Evolutionary conservation across 202 grass and related monocot genomes (phyloP), one percentile per base, ranked within the genome.

Genomic region (Panicum virgatum): DNA sequence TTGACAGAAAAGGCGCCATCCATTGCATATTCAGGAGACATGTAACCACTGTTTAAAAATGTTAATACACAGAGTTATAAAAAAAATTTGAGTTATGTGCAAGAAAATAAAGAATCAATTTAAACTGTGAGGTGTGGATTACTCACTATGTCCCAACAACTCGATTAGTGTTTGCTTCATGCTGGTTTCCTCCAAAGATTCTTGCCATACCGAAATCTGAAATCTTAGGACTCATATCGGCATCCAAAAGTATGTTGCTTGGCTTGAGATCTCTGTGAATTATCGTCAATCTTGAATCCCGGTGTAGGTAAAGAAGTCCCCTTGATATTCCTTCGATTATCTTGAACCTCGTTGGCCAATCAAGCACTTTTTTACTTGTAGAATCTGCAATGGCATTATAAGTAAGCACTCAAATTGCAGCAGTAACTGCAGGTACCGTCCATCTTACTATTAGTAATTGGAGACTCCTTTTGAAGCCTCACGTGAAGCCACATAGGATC

Each of bases 171-270:
- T 73, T 83, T 63, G 54, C 64, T 62, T 93, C 51, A 7, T 87
- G 88, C 9, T 90, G 57, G 5, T 85, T 58, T 4, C 73, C 60
- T 30, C 66, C 44, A 20, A 90, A 90, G n/a, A 93, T 89, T 71
- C 84, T 89, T 12, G 87, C 90, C 65, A 93, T 78, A 12, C 91
- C 91, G 6, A 93, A 90, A 65, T 89, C 87, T 43, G 91, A 93
- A 10, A 93, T 93, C 75, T 88, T 93, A 0, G 92, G 92, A 30
- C 25, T 79, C 92, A 94, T 91, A 15, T 91, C 39, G 0, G 50
- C 47, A 30, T 94, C 91, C 13, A 94, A 77, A 15, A 91, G 16
- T 27, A 94, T 82, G 46, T 91, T 94, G 83, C 89, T 82, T 19
- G 85, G 34, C 80, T 90, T 93, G 3, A 93, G 69, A 69, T 89